Evolutionary conservation across 2,329 filamentous ascomycete species (phyloP).

Genomic region (Lasiodiplodia theobromae): DNA sequence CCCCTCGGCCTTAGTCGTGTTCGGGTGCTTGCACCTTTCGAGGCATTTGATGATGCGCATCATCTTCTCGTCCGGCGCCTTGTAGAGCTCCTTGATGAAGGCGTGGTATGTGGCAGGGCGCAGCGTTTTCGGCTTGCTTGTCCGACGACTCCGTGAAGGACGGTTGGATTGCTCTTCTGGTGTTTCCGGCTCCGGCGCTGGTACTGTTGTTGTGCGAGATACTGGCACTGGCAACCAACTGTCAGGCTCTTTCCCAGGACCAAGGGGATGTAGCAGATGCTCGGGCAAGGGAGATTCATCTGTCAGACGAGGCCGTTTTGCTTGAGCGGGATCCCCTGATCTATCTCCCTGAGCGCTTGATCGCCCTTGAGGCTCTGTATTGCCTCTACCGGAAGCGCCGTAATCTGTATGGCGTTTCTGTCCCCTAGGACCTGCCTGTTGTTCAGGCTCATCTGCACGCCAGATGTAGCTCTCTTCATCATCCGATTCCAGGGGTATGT

Average conservation of each 20-base stretch:
- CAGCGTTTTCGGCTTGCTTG: not conserved
- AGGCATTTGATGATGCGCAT: constrained; percentile 32
- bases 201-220: too few relatives aligned
- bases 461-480: too few relatives aligned
- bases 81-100: not conserved
- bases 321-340: not conserved
- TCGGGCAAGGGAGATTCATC: not conserved
- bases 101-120: not conserved
- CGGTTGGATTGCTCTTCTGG: not conserved
- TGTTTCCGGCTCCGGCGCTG: not conserved
- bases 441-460: too few relatives aligned
- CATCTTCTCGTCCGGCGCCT: not conserved
- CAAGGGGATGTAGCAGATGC: too few relatives aligned
- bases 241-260: too few relatives aligned
- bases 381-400: not conserved
- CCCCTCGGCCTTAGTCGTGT: constrained; percentile 26
- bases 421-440: not conserved
- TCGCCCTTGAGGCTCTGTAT: not conserved
- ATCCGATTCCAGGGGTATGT: too few relatives aligned
- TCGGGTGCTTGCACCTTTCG: constrained; percentile 9
- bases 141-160: not conserved
- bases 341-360: not conserved
- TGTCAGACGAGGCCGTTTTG: not conserved
- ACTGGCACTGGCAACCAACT: too few relatives aligned
- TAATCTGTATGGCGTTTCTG: not conserved